These are phyloP conservation scores for Neopestalotiopsis sp. DNA, from an alignment of 2,329 filamentous ascomycete genomes.

Conservation along the genomic window DNA sequence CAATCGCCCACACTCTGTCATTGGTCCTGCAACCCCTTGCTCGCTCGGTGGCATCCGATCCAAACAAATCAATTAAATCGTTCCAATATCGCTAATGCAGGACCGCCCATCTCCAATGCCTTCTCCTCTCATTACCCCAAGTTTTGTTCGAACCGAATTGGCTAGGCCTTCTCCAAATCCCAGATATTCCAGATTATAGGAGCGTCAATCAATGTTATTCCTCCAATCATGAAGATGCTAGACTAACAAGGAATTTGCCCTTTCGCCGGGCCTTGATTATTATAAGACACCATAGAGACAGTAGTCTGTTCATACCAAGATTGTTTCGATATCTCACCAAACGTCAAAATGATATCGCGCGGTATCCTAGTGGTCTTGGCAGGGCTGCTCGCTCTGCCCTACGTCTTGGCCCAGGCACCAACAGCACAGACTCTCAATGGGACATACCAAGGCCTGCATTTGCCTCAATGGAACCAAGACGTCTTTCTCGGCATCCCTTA, in stretches of 20 bases:
- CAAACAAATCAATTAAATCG: not conserved
- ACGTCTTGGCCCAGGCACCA: slow-evolving; percentile 16
- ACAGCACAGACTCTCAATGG: slow-evolving; percentile 36
- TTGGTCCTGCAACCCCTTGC: not conserved
- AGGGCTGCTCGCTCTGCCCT: not conserved
- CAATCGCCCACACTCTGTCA: not conserved
- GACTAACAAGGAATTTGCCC: not conserved
- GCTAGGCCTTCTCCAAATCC: not conserved
- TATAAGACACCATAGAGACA: slow-evolving; percentile 8
- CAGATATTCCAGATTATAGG: not conserved
- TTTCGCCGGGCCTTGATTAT: not conserved
- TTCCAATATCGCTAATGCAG: not conserved
- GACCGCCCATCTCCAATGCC: not conserved
- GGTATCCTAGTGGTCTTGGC: not conserved
- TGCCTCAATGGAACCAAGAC: slow-evolving; percentile 44
- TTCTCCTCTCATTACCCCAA: slow-evolving; percentile 14
- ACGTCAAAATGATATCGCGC: slow-evolving; percentile 2
- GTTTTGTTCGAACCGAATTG: not conserved
- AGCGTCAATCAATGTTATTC: slow-evolving; percentile 14
- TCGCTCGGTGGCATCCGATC: not conserved
- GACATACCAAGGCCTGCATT: slow-evolving; percentile 40
- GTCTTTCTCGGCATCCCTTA: slow-evolving; percentile 47
- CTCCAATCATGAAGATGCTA: slow-evolving; percentile 12
- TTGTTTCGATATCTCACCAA: not conserved
- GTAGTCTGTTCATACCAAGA: too few species aligned